Base-by-base conservation (phyloP, 768 basidiomycete species). In the Termitomyces sp. region DNA sequence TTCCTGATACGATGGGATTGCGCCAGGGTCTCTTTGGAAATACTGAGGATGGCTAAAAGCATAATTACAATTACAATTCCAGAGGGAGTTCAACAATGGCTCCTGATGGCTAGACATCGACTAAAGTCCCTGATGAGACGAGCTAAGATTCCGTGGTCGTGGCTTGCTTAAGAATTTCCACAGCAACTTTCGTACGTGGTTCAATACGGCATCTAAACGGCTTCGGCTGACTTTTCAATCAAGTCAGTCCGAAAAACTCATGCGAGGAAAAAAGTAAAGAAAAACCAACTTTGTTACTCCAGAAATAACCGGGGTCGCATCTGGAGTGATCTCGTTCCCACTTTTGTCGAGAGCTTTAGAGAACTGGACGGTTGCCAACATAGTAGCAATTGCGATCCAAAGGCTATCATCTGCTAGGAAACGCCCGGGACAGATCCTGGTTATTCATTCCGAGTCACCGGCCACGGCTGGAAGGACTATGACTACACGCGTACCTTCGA, bases 361-460 rank as follows among this genome's bases (percentile, higher is more conserved):
- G 59, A 29, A 5, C 37, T 52, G 2, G 7, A 29, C 29, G 3
- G 29, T 29, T 29, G 29, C 29, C 7, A 29, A 7, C 29, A 29
- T 29, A 7, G 44, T 42, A 3, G 59, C 59, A n/a, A 62, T 47
- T 19, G 43, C 59, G 31, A 62, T 59, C 62, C 68, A 71, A 19
- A 76, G 14, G n/a, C 71, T 75, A 7, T 71, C 66, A 29, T 78
- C 75, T 3, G 75, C 78, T 35, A 80, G 60, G 41, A 74, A 54
- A 29, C 68, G 59, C 6, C 77, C 79, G 16, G 74, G 70, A 54
- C 74, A 76, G 5, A 68, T 47, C 34, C 60, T 63, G 32, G 10
- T 29, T 7, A 7, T 17, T 42, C n/a, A n/a, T n/a, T n/a, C n/a
- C n/a, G n/a, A n/a, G n/a, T n/a, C n/a, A n/a, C n/a, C n/a, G 27